phyloP scores from a whole-genome alignment of 306 rosid genomes.

The Dryas octopetala region DNA sequence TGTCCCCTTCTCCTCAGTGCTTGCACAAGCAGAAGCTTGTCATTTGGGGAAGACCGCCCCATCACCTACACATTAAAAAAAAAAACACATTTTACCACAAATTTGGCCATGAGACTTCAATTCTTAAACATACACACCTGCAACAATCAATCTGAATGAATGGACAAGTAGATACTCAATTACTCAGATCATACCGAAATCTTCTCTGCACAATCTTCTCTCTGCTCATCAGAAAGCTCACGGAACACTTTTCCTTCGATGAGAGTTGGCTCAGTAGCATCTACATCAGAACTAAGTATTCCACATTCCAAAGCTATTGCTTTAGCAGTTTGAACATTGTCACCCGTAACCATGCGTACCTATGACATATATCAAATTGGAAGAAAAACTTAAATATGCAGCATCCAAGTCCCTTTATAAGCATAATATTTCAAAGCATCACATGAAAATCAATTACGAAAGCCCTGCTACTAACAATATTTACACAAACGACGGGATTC shows the following conservation, averaged over 20 bases:
- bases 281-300: conserved; percentile 55
- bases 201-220: conserved; percentile 59
- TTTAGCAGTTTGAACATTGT: conserved; percentile 85
- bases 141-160: conserved; percentile 11
- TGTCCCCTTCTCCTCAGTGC: conserved; percentile 72
- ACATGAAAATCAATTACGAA: background rate
- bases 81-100: conserved; percentile 1
- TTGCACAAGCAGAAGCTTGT: conserved; percentile 93
- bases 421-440: background rate
- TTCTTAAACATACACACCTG: background rate
- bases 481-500: background rate
- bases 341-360: conserved; percentile 97
- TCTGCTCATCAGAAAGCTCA: conserved; percentile 42
- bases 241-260: conserved; percentile 89
- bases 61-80: conserved; percentile 56
- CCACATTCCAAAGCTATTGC: conserved; percentile 95
- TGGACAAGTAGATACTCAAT: background rate
- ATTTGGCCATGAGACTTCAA: background rate
- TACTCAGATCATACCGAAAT: conserved; percentile 50
- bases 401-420: background rate
- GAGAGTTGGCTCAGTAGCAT: conserved; percentile 56
- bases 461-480: background rate
- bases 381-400: background rate
- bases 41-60: conserved; percentile 94
- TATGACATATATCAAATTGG: conserved; percentile 13